These are phyloP conservation scores for Iris macrosiphon DNA, from an alignment of 106 monocot species.

Conservation along the genomic window DNA sequence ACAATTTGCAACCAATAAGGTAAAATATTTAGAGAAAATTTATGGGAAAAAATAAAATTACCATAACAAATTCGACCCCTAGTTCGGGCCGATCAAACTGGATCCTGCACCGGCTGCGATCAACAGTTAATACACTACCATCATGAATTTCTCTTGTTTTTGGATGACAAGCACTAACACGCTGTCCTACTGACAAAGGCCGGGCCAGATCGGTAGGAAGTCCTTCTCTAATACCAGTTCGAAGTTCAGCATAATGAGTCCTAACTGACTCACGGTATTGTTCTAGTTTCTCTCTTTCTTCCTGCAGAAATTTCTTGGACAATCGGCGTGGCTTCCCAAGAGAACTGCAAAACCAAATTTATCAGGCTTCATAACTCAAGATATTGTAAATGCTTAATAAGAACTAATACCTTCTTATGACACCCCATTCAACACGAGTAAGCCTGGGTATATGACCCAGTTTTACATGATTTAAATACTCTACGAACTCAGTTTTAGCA, in stretches of 20 bases:
- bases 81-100: constrained; percentile 96
- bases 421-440: constrained; percentile 98
- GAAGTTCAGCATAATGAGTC: constrained; percentile 76
- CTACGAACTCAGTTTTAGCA: constrained; percentile 95
- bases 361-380: not conserved
- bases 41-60: constrained; percentile 19
- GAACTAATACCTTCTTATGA: constrained; percentile 73
- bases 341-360: constrained; percentile 42
- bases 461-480: constrained; percentile 91
- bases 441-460: constrained; percentile 94
- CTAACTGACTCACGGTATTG: constrained; percentile 93
- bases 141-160: constrained; percentile 98
- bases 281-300: constrained; percentile 86
- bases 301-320: constrained; percentile 65
- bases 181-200: constrained; percentile 92
- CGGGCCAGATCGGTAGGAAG: constrained; percentile 86
- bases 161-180: constrained; percentile 97
- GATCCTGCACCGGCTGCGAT: constrained; percentile 75
- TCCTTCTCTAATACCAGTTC: constrained; percentile 73
- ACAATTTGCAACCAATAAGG: too few species aligned
- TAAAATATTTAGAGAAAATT: too few species aligned
- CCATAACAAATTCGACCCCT: constrained; percentile 92
- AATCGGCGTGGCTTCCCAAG: constrained; percentile 95
- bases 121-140: constrained; percentile 90
- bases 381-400: not conserved